These are phyloP conservation scores for Leishmania amazonensis DNA, from an alignment of 208 protist species.

Conservation along the genomic window DNA sequence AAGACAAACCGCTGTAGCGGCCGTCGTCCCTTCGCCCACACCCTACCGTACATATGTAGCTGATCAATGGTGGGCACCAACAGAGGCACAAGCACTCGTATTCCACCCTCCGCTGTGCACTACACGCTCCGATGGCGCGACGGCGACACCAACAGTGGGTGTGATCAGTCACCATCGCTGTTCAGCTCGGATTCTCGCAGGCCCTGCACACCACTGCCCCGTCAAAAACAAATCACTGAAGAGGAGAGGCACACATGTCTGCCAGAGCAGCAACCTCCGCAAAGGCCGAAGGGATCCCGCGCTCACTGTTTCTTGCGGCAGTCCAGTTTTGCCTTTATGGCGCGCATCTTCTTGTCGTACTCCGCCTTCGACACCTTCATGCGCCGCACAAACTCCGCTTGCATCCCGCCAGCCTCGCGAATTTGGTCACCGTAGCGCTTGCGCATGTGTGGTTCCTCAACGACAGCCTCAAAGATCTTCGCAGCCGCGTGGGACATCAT, in stretches of 20 bases:
- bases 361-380: constrained; percentile 43
- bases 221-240: too few species aligned
- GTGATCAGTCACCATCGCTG: neutral
- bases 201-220: neutral
- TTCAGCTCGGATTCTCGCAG: neutral
- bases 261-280: neutral
- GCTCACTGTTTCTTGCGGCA: constrained; percentile 28
- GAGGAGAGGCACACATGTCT: neutral
- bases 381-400: constrained; percentile 47
- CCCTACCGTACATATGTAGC: neutral
- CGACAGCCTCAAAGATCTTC: constrained; percentile 81
- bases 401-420: constrained; percentile 56
- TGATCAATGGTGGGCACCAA: neutral
- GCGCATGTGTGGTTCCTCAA: constrained; percentile 83
- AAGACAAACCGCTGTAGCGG: neutral
- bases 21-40: neutral
- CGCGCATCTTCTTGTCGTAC: constrained; percentile 43
- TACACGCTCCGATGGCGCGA: neutral
- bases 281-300: neutral
- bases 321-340: constrained; percentile 38
- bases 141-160: neutral
- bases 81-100: neutral
- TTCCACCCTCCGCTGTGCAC: neutral
- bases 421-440: constrained; percentile 52
- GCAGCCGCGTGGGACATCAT: constrained; percentile 73